These are phyloP conservation scores for Naumovozyma dairenensis DNA, from an alignment of 805 yeast genomes.

Conservation along the genomic window DNA sequence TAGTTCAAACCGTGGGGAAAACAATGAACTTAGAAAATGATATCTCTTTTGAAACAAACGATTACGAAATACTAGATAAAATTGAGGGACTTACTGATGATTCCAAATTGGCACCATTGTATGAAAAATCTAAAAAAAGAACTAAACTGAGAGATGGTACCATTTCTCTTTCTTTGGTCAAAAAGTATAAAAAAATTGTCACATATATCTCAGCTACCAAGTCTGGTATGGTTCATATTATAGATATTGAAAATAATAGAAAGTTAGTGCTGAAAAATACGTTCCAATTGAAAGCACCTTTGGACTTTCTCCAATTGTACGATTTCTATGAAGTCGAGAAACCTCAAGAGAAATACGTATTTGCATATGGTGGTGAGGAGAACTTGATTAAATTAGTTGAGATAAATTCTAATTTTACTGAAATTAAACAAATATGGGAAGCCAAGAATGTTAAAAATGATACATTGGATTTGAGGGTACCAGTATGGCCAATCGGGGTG, in stretches of 20 bases:
- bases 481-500: conserved; percentile 59
- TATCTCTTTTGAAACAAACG: conserved; percentile 10
- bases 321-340: conserved; percentile 37
- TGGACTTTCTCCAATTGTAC: conserved; percentile 36
- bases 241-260: conserved; percentile 14
- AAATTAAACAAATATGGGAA: conserved; percentile 40
- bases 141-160: conserved; percentile 30
- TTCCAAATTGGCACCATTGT: conserved; percentile 14
- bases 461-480: conserved; percentile 68
- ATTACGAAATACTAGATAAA: conserved; percentile 15
- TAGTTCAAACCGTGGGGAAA: conserved; percentile 26
- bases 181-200: no score
- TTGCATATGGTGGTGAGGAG: conserved; percentile 84
- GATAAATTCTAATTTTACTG: conserved; percentile 15
- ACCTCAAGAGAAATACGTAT: conserved; percentile 22
- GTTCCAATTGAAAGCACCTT: conserved; percentile 35
- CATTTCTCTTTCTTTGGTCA: conserved; percentile 32
- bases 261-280: conserved; percentile 9
- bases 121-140: conserved; percentile 22
- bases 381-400: conserved; percentile 31
- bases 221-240: conserved; percentile 29
- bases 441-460: conserved; percentile 81
- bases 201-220: conserved; percentile 26
- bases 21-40: conserved; percentile 2
- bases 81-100: conserved; percentile 17